Evolutionary conservation across 495 filamentous ascomycete species (phyloP).

Genomic region (Trichoderma gamsii): DNA sequence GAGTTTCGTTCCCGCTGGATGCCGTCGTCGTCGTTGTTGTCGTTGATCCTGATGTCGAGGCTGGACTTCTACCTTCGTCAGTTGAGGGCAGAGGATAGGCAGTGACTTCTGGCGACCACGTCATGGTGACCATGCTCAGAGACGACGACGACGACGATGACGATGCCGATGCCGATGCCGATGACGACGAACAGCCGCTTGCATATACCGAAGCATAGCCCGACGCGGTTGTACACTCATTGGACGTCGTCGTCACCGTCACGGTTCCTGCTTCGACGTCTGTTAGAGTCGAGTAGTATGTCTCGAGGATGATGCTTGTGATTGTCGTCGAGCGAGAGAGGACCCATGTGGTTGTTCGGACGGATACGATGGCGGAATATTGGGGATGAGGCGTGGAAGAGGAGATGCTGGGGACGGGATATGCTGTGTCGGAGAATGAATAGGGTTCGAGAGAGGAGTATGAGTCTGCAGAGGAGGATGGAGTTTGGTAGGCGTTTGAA

Average conservation of each 20-base stretch:
- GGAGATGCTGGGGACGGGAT: not conserved
- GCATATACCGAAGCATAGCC: not conserved
- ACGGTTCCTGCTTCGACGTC: not conserved
- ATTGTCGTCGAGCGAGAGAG: not conserved
- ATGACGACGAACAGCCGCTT: not conserved
- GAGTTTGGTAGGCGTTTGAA: not conserved
- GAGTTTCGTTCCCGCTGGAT: not conserved
- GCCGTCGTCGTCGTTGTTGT: not conserved
- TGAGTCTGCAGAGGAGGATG: not conserved
- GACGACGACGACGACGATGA: not conserved
- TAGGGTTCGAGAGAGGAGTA: not conserved
- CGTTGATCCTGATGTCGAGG: not conserved
- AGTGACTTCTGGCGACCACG: not conserved
- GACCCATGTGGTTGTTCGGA: not conserved
- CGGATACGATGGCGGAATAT: not conserved
- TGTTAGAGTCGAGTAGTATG: not conserved
- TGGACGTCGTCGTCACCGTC: not conserved
- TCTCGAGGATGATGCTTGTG: conserved; percentile 4
- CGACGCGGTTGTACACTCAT: not conserved
- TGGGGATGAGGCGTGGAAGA: not conserved
- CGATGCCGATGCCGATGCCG: not conserved
- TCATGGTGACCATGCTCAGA: not conserved
- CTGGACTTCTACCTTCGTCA: not conserved
- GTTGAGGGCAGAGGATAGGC: not conserved
- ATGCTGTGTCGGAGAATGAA: not conserved